phyloP scores from a whole-genome alignment of 1,139 yeast genomes.

The Hansenula sp. region DNA sequence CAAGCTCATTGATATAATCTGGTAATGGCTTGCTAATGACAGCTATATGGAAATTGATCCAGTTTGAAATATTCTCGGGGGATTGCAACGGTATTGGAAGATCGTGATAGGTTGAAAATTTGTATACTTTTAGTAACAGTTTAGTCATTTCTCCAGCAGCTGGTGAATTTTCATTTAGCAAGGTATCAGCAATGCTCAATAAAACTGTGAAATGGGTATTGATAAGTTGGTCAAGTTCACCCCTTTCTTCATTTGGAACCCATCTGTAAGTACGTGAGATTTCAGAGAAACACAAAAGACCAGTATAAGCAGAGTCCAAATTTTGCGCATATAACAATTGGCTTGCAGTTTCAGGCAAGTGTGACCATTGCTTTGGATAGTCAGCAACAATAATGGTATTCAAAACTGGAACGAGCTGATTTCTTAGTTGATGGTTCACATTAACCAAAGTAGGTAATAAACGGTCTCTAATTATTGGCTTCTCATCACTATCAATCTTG shows the following conservation, averaged over 20 bases:
- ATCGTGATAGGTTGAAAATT: conserved; percentile 77
- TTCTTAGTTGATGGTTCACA: conserved; percentile 39
- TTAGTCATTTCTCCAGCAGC: conserved; percentile 73
- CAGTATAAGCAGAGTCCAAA: conserved; percentile 63
- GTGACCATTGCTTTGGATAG: conserved; percentile 70
- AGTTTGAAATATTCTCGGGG: conserved; percentile 52
- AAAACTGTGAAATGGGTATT: conserved; percentile 65
- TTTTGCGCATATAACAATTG: conserved; percentile 52
- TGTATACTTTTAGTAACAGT: conserved; percentile 72
- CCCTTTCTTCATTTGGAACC: conserved; percentile 60
- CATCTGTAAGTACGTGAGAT: conserved; percentile 75
- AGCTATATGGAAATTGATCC: conserved; percentile 78
- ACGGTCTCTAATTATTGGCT: conserved; percentile 63
- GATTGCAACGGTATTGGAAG: conserved; percentile 69
- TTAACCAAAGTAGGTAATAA: conserved; percentile 37
- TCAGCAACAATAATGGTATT: conserved; percentile 63
- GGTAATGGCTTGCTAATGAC: conserved; percentile 65
- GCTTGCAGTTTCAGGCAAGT: conserved; percentile 56
- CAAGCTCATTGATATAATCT: conserved; percentile 38
- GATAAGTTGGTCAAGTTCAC: conserved; percentile 57
- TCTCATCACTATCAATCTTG: conserved; percentile 62
- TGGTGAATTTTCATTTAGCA: conserved; percentile 41
- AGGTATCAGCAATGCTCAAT: conserved; percentile 57
- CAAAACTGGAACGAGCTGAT: conserved; percentile 67
- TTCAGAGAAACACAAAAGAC: conserved; percentile 72